Base-by-base conservation (phyloP, 805 yeast species). In the Lachancea sp. region DNA sequence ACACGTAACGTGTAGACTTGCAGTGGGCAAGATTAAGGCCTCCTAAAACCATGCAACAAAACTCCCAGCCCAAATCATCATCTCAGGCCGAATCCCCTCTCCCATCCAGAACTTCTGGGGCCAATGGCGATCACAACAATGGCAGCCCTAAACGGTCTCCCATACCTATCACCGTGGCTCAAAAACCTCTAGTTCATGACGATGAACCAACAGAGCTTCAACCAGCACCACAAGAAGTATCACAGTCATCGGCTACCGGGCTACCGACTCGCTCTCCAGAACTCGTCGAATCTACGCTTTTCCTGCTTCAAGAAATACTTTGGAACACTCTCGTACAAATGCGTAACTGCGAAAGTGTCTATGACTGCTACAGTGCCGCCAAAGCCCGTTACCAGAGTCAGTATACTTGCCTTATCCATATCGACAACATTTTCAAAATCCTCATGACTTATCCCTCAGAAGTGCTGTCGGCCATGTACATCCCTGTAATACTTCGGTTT, bases 401-500 rank as follows among this genome's bases (percentile, higher is more conserved):
- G 18, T 30, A 29, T 22, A 28, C 24, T 7, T 20, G 15, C 12
- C 16, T 35, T 8, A 19, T 35, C 11, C 28, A 31, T 11, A 20
- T 38, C 13, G 45, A 34, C 18, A 9, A 19, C 23, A 30, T 42
- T 9, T 38, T 42, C 34, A 30, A 36, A 19, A 29, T 34, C 15
- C 34, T 38, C 6, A 34, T 31, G 41, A 28, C 17, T 17, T 33
- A 34, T 15, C 41, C 47, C 18, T 21, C 36, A 12, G 41, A 34
- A 17, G 24, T 36, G 5, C 33, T 43, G 15, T 39, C 37, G 12
- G 40, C 41, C 22, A 40, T 36, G 26, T 34, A 34, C 20, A 17
- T 43, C n/a, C 47, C 47, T 3, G 40, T 41, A 15, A 36, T 40
- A 11, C 36, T 43, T 22, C 43, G 47, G 8, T 43, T 36, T 25